Evolutionary conservation across 2,329 filamentous ascomycete species (phyloP).

Genomic region (Herpotrichia juniperi): DNA sequence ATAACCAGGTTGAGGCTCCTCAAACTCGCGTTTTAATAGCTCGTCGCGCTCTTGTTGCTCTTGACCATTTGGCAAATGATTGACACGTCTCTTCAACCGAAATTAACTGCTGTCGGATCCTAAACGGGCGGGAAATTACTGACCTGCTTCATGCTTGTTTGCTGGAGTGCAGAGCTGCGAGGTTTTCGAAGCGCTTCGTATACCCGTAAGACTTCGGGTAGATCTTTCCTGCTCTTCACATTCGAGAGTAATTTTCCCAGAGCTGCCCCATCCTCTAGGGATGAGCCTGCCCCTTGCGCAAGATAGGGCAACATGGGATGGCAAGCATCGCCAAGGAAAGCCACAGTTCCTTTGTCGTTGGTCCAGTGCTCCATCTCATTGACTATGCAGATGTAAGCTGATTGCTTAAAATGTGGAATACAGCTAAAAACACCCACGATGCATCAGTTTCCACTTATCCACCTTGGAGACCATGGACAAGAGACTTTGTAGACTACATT

Average conservation of each 20-base stretch:
- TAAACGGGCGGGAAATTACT: constrained; percentile 67
- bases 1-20: background rate
- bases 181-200: constrained; percentile 63
- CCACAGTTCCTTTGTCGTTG: constrained; percentile 61
- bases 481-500: constrained; percentile 55
- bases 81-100: too few relatives aligned
- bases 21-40: background rate
- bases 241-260: constrained; percentile 61
- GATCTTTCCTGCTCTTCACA: constrained; percentile 43
- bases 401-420: constrained; percentile 55
- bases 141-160: constrained; percentile 66
- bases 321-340: constrained; percentile 67
- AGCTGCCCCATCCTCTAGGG: constrained; percentile 65
- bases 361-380: constrained; percentile 61
- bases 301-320: constrained; percentile 70
- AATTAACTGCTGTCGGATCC: too few relatives aligned
- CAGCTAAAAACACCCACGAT: too few relatives aligned
- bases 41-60: constrained; percentile 62
- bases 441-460: constrained; percentile 66
- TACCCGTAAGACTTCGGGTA: constrained; percentile 58
- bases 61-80: constrained; percentile 63
- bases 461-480: constrained; percentile 64
- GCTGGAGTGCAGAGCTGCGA: constrained; percentile 58
- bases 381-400: too few relatives aligned
- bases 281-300: constrained; percentile 64